These are phyloP conservation scores for Pelargonium australe DNA, from an alignment of 441 rosid species.

Conservation along the genomic window DNA sequence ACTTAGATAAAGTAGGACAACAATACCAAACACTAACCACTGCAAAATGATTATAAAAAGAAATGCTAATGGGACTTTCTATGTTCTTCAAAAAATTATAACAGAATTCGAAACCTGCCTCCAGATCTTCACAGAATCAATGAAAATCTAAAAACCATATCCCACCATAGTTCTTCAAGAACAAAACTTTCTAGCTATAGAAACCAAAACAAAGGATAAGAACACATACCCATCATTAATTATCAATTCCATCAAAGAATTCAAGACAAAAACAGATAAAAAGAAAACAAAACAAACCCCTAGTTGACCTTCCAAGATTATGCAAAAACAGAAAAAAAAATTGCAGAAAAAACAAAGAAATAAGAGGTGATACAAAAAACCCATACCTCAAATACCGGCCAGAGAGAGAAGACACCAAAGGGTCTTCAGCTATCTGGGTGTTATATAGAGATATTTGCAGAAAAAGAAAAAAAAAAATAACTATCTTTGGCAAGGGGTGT, in stretches of 20 bases:
- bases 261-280: neutral
- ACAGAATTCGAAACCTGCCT: constrained; percentile 12
- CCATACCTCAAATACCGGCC: constrained; percentile 28
- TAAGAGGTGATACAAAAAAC: neutral
- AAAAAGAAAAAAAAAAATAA: constrained; percentile 11
- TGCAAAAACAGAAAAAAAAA: constrained; percentile 6
- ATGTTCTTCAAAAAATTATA: constrained; percentile 14
- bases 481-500: constrained; percentile 18
- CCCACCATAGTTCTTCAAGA: constrained; percentile 7
- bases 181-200: constrained; percentile 7
- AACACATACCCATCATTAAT: constrained; percentile 15
- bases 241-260: neutral
- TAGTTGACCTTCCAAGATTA: constrained; percentile 3
- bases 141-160: constrained; percentile 18
- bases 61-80: constrained; percentile 10
- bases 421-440: constrained; percentile 20
- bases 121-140: constrained; percentile 24
- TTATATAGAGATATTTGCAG: constrained; percentile 12
- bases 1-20: neutral
- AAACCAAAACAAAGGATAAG: constrained; percentile 8
- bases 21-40: constrained; percentile 14
- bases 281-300: neutral
- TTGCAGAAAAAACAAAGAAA: neutral
- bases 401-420: constrained; percentile 22
- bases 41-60: constrained; percentile 11